These are phyloP conservation scores for Tylopilus sp. DNA, from an alignment of 1,284 basidiomycete species.

Conservation along the genomic window DNA sequence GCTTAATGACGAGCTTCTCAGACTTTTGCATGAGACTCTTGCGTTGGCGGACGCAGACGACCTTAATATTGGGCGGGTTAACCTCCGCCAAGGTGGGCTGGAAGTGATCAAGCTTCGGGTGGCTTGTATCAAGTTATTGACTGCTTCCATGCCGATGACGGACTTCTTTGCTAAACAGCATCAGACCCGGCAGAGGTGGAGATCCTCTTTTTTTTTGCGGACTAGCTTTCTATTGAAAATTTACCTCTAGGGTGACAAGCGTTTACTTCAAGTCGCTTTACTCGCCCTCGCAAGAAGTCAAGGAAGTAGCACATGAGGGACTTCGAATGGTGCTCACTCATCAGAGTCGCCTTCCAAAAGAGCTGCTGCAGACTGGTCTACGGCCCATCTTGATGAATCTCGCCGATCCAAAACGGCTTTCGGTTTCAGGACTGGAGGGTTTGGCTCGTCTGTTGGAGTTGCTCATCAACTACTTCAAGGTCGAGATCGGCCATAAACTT, in stretches of 20 bases:
- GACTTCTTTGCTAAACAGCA: constrained; percentile 85
- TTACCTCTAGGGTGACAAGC: constrained; percentile 67
- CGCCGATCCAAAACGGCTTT: constrained; percentile 91
- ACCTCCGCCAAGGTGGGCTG: constrained; percentile 73
- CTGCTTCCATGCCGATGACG: constrained; percentile 90
- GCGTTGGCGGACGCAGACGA: constrained; percentile 97
- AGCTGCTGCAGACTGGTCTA: constrained; percentile 90
- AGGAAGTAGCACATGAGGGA: constrained; percentile 93
- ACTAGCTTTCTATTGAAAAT: constrained; percentile 12
- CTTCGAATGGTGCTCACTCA: constrained; percentile 85
- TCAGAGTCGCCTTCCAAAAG: constrained; percentile 91
- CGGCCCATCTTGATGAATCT: constrained; percentile 98
- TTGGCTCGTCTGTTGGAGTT: constrained; percentile 93
- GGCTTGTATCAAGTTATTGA: constrained; percentile 89
- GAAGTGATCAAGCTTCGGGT: constrained; percentile 93
- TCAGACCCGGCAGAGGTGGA: constrained; percentile 79
- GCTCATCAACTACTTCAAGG: constrained; percentile 98
- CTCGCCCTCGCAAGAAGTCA: constrained; percentile 88
- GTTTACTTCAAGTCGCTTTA: constrained; percentile 99
- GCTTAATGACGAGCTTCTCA: constrained; percentile 87
- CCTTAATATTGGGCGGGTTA: constrained; percentile 67
- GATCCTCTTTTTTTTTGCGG: neutral
- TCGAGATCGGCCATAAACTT: constrained; percentile 97
- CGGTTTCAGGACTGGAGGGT: constrained; percentile 92
- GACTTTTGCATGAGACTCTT: constrained; percentile 90